Evolutionary conservation across 495 filamentous ascomycete genomes (phyloP), one percentile per base, ranked within the genome.

Genomic region (Hyaloscypha bicolor): DNA sequence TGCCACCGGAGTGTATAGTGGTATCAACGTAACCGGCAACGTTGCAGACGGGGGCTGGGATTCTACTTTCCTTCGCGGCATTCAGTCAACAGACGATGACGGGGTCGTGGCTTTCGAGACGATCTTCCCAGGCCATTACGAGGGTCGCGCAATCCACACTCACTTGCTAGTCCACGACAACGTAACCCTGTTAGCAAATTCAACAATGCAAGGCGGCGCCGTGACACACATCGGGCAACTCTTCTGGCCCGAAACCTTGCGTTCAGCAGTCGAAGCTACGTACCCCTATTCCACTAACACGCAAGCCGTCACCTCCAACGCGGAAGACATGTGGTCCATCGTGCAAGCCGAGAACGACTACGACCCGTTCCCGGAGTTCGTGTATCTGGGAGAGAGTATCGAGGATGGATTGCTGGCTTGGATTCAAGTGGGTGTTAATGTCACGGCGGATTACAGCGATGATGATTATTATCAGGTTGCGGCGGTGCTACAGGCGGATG

Each of bases 61-160:
- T 72, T 78, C 72, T 2, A 85, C 79, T 19, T 80, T 79, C 72
- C 71, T 83, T 19, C 81, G 86, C 45, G 86, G 84, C 32, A 75
- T 87, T 55, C 80, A 82, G 62, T 57, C 75, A 22, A 83, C 83
- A 16, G 79, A 88, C 62, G 48, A 70, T 16, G 82, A 88, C 30
- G 85, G 86, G 9, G 80, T 88, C 6, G 84, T 78, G 1, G 75
- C 71, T 39, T 85, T 88, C 61, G 79, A 83, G 60, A 86, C 83
- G 1, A 83, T 83, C 64, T 86, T 88, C 77, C 85, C 86, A 0
- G 86, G 87, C 11, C 83, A 87, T 75, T 90, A 89, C 62, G 71
- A 75, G 0, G 85, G 84, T 9, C 82, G 87, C 21, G 81, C 87
- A 1, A 84, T 77, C 4, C 87, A 88, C 71, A 82, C 82, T 8